These are phyloP conservation scores for Termitomyces sp. DNA, from an alignment of 768 basidiomycete species.

Conservation along the genomic window DNA sequence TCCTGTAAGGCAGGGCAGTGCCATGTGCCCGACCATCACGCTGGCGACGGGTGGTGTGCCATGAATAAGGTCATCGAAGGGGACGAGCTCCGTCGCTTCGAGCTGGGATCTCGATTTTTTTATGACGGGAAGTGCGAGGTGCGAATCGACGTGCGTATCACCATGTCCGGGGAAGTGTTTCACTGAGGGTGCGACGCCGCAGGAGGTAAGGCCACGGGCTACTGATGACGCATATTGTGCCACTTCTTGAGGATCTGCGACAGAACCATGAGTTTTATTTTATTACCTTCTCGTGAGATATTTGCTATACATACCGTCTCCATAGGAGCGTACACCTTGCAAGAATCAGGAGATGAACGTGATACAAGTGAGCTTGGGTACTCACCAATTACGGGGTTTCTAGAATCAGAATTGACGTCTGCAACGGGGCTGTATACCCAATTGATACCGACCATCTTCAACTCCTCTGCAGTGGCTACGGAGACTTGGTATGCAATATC, in stretches of 20 bases:
- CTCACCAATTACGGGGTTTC: conserved; percentile 70
- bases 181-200: conserved; percentile 53
- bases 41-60: conserved; percentile 36
- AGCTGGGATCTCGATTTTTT: conserved; percentile 43
- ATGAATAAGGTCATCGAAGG: conserved; percentile 48
- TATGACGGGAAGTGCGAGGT: conserved; percentile 62
- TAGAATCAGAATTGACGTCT: conserved; percentile 66
- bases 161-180: conserved; percentile 80
- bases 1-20: conserved; percentile 54
- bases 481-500: conserved; percentile 43
- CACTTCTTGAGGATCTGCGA: conserved; percentile 51
- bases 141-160: conserved; percentile 69
- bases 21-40: conserved; percentile 76
- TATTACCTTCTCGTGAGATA: background rate
- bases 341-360: background rate
- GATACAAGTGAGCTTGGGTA: background rate
- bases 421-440: conserved; percentile 73
- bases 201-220: conserved; percentile 40
- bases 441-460: conserved; percentile 60
- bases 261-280: background rate
- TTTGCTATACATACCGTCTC: conserved; percentile 44
- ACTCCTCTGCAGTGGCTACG: conserved; percentile 48
- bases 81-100: conserved; percentile 46
- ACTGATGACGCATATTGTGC: conserved; percentile 44
- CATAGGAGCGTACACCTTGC: conserved; percentile 65